Evolutionary conservation across 164 flowering plant species (phyloP).

Genomic region (Akebia trifoliata): DNA sequence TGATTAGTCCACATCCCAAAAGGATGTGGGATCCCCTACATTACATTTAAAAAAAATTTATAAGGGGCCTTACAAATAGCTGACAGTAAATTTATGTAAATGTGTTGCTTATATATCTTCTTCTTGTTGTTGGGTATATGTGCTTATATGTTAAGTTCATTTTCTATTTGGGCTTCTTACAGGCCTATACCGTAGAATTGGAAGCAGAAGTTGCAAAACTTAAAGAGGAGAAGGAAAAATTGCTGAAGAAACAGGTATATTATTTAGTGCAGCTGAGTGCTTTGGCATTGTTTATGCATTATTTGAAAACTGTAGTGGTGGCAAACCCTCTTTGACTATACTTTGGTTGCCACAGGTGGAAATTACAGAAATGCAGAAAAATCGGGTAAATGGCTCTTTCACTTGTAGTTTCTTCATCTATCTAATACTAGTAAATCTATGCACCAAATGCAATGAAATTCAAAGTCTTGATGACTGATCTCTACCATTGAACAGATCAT

Average conservation of each 20-base stretch:
- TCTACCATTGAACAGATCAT: neutral
- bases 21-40: too few relatives aligned
- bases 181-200: slow-evolving; percentile 96
- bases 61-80: too few relatives aligned
- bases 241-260: slow-evolving; percentile 67
- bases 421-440: neutral
- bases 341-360: slow-evolving; percentile 49
- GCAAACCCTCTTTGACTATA: slow-evolving; percentile 2
- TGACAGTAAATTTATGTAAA: too few relatives aligned
- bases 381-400: slow-evolving; percentile 46
- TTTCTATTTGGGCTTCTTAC: slow-evolving; percentile 13
- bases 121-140: neutral
- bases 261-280: neutral
- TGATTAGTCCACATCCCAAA: too few relatives aligned
- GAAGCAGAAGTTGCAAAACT: slow-evolving; percentile 89
- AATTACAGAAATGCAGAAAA: slow-evolving; percentile 64
- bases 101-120: neutral
- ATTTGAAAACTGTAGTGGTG: neutral
- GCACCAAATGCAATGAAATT: neutral
- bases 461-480: neutral
- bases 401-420: neutral
- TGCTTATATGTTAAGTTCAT: neutral
- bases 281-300: neutral
- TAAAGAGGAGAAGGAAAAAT: slow-evolving; percentile 72
- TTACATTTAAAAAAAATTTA: too few relatives aligned